Evolutionary conservation across 78 protist species (phyloP), one percentile per base, ranked within the genome.

Genomic region (Pigoraptor vietnamica): DNA sequence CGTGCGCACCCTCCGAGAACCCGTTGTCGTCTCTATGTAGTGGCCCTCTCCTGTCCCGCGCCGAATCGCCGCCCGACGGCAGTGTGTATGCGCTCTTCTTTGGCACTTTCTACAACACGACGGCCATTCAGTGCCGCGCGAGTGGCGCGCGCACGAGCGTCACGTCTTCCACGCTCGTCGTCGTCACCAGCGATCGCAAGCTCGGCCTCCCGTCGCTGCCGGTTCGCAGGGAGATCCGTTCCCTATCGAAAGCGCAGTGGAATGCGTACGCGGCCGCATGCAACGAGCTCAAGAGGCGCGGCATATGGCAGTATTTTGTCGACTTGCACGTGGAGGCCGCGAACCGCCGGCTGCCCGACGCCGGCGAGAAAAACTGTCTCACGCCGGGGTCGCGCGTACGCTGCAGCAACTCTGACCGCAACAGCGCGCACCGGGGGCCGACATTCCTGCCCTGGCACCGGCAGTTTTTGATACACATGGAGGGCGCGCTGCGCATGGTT

Each of bases 361-460:
- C 67, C 14, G 67, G 67, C 29, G 67, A 48, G 67, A 14, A 48
- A 14, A 6, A 14, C 67, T 48, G 67, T 14, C 14, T 48, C 29
- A 6, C 14, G 6, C 67, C 67, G 29, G 14, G 67, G 6, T 48
- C 67, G 14, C 67, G 67, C 67, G 14, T 21, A 48, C 6, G 14
- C 29, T 48, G 67, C 67, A 21, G 29, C 29, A 48, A 48, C 14
- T 6, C 67, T 6, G 67, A 48, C 67, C 67, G 67, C 67, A 48
- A 48, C 67, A 48, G 67, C 14, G 87, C 87, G 35, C 87, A 83
- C 87, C 23, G 87, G 36, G 32, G 32, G 23, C 35, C 39, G n/a
- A 24, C 23, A 2, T 83, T 83, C 21, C 38, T 32, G 39, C 87
- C 87, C 87, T 83, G 87, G 87, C 87, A 83, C 87, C 87, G 87